A percentile compares a stretch with the other conserved stretches of the same genome.
These are phyloP conservation scores for Paramecium bursaria DNA, from an alignment of 73 alveolate species.

Conservation along the genomic window DNA sequence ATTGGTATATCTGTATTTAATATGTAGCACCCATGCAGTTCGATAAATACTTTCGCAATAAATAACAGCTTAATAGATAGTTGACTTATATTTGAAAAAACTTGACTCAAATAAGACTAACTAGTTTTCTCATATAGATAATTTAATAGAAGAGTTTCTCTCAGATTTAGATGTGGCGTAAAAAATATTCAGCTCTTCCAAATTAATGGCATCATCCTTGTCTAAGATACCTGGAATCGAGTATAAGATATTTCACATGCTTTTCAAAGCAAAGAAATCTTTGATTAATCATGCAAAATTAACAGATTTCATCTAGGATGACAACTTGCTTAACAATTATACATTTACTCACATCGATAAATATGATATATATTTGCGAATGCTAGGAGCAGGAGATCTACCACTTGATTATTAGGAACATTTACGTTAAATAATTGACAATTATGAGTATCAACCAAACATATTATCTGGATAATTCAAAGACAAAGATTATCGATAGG, in stretches of 20 bases:
- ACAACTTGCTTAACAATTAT: constrained; percentile 25
- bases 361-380: constrained; percentile 21
- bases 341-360: background rate
- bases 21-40: too few relatives aligned
- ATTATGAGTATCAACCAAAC: background rate
- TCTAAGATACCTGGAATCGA: constrained; percentile 39
- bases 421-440: background rate
- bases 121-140: constrained; percentile 7
- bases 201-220: constrained; percentile 41
- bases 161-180: constrained; percentile 35
- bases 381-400: constrained; percentile 35
- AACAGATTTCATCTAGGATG: constrained; percentile 2
- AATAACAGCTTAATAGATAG: too few relatives aligned
- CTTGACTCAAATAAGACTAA: constrained; percentile 21
- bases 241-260: constrained; percentile 8
- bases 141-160: constrained; percentile 3
- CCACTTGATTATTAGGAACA: constrained; percentile 40
- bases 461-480: background rate
- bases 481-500: background rate
- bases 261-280: background rate
- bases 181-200: constrained; percentile 11
- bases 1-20: background rate
- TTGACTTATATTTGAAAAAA: too few relatives aligned
- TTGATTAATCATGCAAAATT: background rate
- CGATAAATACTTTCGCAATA: too few relatives aligned